Base-by-base conservation (phyloP, 2,329 filamentous ascomycete species). In the Rhinocladiella mackenziei region DNA sequence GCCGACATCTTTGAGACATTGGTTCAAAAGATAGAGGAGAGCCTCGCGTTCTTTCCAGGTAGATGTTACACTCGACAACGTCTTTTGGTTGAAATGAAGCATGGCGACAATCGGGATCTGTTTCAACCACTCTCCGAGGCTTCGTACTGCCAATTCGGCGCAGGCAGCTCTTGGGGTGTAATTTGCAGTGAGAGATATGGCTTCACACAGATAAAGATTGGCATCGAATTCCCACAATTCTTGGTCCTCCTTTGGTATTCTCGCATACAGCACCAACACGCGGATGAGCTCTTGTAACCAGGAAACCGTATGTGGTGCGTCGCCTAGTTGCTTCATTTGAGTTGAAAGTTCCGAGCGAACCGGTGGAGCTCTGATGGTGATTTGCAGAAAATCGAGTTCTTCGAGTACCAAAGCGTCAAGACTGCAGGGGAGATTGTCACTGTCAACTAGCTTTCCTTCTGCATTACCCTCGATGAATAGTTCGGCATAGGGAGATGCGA, bases 211-310 rank as follows among this genome's bases (percentile, higher is more conserved):
- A 66, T 94, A 98, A 2, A 98, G 77, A 46, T 94, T 97, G 56
- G 94, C 85, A 64, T 98, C 92, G 51, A 96, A 88, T 57, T 96
- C 88, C 92, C 92, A 98, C 7, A 98, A 69, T 5, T 86, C 88
- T 67, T 96, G 88, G 61, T 97, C 92, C 64, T 98, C 92, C 19
- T 80, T 82, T 2, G 86, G 89, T 57, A 98, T 94, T 54, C 91
- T 87, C 9, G 89, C 84, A 65, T 94, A 97, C 1, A 82, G 80
- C 14, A 89, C 81, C 7, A 89, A 79, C 54, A 96, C 76, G 62
- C 84, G 86, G 79, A 96, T 85, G 14, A 96, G 81, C 58, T 95
- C 86, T 23, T 85, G 76, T 55, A 96, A 76, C 91, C 91, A 97
- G 5, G 81, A 80, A 2, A 83, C 81, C 7, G 79, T 75, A 44